These are phyloP conservation scores for Zymoseptoria ardabiliae DNA, from an alignment of 2,329 filamentous ascomycete species.

Conservation along the genomic window DNA sequence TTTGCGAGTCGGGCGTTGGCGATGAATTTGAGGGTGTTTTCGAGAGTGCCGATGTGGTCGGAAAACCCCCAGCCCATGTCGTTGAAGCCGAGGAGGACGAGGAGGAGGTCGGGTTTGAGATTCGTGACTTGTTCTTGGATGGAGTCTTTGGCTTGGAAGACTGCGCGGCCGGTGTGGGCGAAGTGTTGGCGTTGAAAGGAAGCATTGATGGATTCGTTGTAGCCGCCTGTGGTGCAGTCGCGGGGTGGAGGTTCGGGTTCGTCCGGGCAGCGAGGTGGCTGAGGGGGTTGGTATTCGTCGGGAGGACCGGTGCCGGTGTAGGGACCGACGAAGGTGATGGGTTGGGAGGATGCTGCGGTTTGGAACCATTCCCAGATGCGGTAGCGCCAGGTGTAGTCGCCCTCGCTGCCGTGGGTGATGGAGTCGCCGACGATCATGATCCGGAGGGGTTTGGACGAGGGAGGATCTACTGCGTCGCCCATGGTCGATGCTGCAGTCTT, in stretches of 20 bases:
- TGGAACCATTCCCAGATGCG: conserved; percentile 37
- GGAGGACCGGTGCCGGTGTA: conserved; percentile 32
- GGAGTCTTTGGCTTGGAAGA: conserved; percentile 25
- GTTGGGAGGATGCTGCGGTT: conserved; percentile 15
- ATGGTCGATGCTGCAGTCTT: not conserved
- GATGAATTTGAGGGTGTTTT: conserved; percentile 26
- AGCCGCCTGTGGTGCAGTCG: conserved; percentile 22
- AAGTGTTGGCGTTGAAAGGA: conserved; percentile 20
- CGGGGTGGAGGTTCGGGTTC: conserved; percentile 5
- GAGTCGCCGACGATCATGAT: conserved; percentile 20
- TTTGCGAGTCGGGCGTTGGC: conserved; percentile 27
- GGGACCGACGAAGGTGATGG: conserved; percentile 31
- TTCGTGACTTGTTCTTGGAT: conserved; percentile 25
- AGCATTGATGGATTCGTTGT: conserved; percentile 24
- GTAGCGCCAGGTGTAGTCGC: conserved; percentile 40
- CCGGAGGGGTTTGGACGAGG: not conserved
- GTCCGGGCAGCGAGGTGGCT: conserved; percentile 9
- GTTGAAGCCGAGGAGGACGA: conserved; percentile 22
- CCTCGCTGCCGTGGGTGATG: conserved; percentile 27
- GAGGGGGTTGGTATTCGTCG: conserved; percentile 24
- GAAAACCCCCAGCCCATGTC: conserved; percentile 20
- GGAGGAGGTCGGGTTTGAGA: conserved; percentile 28
- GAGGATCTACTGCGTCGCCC: not conserved
- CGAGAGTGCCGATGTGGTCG: conserved; percentile 15
- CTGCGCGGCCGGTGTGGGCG: conserved; percentile 27